Evolutionary conservation across 768 basidiomycete genomes (phyloP).

Genomic region (Rhizopogon vinicolor): DNA sequence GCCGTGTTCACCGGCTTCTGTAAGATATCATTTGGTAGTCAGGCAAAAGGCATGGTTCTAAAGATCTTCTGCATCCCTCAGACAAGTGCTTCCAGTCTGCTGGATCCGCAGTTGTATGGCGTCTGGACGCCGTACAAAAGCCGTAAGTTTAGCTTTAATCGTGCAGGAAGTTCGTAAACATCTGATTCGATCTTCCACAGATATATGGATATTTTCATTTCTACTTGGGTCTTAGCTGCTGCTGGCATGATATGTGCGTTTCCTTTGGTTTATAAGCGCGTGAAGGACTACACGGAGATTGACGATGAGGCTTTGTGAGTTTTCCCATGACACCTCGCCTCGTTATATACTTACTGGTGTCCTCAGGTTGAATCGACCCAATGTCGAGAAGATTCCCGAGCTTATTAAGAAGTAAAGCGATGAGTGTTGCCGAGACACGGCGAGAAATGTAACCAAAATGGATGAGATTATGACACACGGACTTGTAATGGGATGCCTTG

Average conservation of each 20-base stretch:
- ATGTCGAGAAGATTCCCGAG: not conserved
- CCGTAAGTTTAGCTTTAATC: conserved; percentile 35
- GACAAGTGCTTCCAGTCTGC: conserved; percentile 72
- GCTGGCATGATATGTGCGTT: conserved; percentile 57
- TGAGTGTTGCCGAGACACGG: conserved; percentile 14
- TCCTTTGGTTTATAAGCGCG: conserved; percentile 66
- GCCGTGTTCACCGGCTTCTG: conserved; percentile 41
- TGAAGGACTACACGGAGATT: conserved; percentile 48
- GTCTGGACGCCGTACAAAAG: conserved; percentile 51
- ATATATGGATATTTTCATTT: conserved; percentile 64
- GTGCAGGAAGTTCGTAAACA: not conserved
- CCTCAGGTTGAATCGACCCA: not conserved
- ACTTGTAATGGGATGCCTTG: not conserved
- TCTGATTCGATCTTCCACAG: conserved; percentile 7
- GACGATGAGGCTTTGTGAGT: conserved; percentile 51
- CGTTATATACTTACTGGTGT: not conserved
- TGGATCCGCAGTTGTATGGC: conserved; percentile 61
- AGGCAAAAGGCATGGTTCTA: not conserved
- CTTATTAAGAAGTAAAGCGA: not conserved
- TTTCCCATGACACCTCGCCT: not conserved
- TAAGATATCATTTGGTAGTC: conserved; percentile 25
- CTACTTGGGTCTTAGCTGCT: conserved; percentile 61
- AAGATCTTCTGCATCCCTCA: conserved; percentile 7
- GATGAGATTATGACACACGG: not conserved
- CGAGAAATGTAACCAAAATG: conserved; percentile 22